Base-by-base conservation (phyloP, 352 stramenopile species). In the Peronospora tabacina region DNA sequence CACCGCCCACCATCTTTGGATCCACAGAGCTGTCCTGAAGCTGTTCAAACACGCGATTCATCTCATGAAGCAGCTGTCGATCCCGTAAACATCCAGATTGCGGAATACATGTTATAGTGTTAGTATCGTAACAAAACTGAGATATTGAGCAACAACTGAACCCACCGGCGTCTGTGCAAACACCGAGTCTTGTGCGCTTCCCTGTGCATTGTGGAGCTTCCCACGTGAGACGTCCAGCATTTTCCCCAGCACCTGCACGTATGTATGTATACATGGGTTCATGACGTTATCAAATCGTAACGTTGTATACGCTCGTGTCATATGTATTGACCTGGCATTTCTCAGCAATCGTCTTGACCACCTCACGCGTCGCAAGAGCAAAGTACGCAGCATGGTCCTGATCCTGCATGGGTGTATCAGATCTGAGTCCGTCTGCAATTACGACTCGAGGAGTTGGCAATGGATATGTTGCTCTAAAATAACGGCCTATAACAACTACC, bases 41-140 rank as follows among this genome's bases (percentile, higher is more conserved):
- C 44, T 80, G 71, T 34, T 75, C 49, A 47, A 92, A 92, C 52
- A 92, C 80, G 39, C 55, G 51, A 43, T 89, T 71, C 69, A 92
- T 83, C 51, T 87, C 74, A 8, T 72, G 49, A 9, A 89, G 65
- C 17, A 92, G 65, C 82, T 92, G 36, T 7, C 6, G 1, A 22
- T 17, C 29, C 8, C 34, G 29, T 16, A 15, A 15, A 44, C 43
- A 4, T 15, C 32, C 24, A n/a, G 3, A 40, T 20, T 15, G 12
- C 2, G 5, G 1, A 16, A 24, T 22, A 40, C 20, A 22, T 22
- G 20, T 22, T 4, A 22, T 26, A 7, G 5, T 26, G 22, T 26
- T 26, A 26, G 22, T 26, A 26, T 26, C 1, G 7, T 26, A 26
- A n/a, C n/a, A n/a, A 26, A 5, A 26, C 22, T 26, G 4, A 3